phyloP scores from a whole-genome alignment of 345 rosid genomes.

The Cochlearia excelsa region DNA sequence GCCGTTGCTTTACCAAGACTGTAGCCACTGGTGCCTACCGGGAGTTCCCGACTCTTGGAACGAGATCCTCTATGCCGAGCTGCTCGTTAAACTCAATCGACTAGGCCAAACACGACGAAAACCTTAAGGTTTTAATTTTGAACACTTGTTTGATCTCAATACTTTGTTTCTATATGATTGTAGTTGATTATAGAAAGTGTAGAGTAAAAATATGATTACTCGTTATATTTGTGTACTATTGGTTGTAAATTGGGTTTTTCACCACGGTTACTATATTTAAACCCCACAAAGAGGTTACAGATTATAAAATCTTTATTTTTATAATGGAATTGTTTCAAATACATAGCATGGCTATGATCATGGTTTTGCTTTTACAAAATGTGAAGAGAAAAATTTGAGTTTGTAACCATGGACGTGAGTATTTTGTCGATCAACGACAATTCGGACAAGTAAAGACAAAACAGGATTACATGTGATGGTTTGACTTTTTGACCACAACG shows the following conservation, averaged over 20 bases:
- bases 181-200: constrained; percentile 30
- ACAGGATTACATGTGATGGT: too few species aligned
- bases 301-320: too few species aligned
- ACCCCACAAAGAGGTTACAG: too few species aligned
- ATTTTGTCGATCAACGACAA: too few species aligned
- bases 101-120: constrained; percentile 7
- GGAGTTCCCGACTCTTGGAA: constrained; percentile 92
- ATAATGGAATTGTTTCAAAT: too few species aligned
- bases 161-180: constrained; percentile 13
- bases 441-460: constrained; percentile 9
- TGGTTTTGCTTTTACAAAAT: too few species aligned
- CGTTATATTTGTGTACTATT: constrained; percentile 2
- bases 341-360: too few species aligned
- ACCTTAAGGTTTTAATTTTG: not conserved
- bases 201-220: constrained; percentile 12
- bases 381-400: too few species aligned
- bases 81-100: constrained; percentile 46
- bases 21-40: constrained; percentile 95
- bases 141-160: constrained; percentile 25
- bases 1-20: constrained; percentile 65
- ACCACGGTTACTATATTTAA: too few species aligned
- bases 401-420: too few species aligned
- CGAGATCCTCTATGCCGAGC: constrained; percentile 70
- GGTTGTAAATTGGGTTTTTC: too few species aligned
- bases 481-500: too few species aligned